Base-by-base conservation (phyloP, 441 rosid species). In the Viola pubescens region DNA sequence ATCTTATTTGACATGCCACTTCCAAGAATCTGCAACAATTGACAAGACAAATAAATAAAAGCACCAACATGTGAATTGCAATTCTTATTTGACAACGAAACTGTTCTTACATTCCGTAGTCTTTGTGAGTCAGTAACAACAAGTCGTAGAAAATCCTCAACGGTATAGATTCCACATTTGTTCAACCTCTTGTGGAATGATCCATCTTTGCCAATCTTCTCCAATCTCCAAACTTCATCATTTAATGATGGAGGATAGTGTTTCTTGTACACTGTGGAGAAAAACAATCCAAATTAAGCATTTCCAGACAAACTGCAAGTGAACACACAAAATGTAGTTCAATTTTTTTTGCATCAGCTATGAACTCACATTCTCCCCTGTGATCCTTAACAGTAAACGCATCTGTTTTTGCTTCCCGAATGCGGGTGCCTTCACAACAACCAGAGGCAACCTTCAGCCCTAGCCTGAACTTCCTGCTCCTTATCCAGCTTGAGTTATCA, bases 1-100 rank as follows among this genome's bases (percentile, higher is more conserved):
- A 88, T 90, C 79, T 86, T 84, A 66, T 87, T 90, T 47, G 97
- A 88, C 97, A 90, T 88, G 34, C 97, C 97, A 70, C 96, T 88
- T 66, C 97, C 97, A 71, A 88, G 94, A 74, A 82, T 82, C 96
- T 86, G 74, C 60, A 72, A 41, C 66, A 67, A 54, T 58, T 59
- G 70, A 37, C 12, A 34, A 34, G 56, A 68, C 34, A 8, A 54
- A 37, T 37, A 47, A 51, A 62, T 44, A 54, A 44, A 51, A 63
- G n/a, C 12, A 66, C 7, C 0, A 42, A 57, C 11, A 61, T 43
- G 37, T 6, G 37, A 55, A 49, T 7, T 58, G 37, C 13, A 67
- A 40, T 16, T 45, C 40, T 61, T 57, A 69, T 62, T 61, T 51
- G 8, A 68, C n/a, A 52, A 56, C 45, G 19, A 47, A 58, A 72